phyloP scores from a whole-genome alignment of 139 green algal genomes.

The Astrephomene gubernaculifera region DNA sequence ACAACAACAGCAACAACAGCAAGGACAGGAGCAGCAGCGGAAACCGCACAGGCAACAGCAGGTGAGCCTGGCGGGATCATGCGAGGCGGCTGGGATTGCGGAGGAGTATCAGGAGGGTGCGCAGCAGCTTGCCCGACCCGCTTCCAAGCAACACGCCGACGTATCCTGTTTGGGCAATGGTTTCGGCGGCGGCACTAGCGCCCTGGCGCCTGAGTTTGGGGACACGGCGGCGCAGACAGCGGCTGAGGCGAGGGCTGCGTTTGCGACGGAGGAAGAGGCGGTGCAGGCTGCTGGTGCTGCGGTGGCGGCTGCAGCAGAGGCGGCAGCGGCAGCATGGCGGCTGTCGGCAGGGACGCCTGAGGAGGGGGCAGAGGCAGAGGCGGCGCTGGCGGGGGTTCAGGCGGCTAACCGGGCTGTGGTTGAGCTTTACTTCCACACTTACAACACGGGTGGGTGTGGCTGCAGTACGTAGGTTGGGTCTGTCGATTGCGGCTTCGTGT shows the following conservation, averaged over 20 bases:
- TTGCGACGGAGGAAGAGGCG: constrained; percentile 3
- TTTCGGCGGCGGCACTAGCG: too few species aligned
- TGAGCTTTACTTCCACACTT: constrained; percentile 45
- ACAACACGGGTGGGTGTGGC: constrained; percentile 26
- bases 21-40: too few species aligned
- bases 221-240: background rate
- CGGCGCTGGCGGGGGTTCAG: background rate
- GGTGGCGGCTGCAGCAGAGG: background rate
- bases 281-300: too few species aligned
- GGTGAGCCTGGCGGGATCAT: background rate
- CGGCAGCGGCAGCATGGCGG: constrained; percentile 5
- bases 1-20: background rate
- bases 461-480: too few species aligned
- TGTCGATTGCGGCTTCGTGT: too few species aligned
- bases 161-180: background rate
- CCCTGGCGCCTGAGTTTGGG: background rate
- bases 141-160: background rate
- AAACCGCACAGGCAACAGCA: background rate
- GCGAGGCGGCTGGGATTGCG: background rate
- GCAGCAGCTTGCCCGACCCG: background rate
- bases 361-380: background rate
- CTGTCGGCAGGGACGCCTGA: background rate
- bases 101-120: background rate
- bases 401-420: constrained; percentile 35
- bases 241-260: background rate